A percentile compares a stretch with the other conserved stretches of the same genome.
Conservation (phyloP, 2,329 filamentous ascomycete species). For the Acrodontium crateriforme region DNA sequence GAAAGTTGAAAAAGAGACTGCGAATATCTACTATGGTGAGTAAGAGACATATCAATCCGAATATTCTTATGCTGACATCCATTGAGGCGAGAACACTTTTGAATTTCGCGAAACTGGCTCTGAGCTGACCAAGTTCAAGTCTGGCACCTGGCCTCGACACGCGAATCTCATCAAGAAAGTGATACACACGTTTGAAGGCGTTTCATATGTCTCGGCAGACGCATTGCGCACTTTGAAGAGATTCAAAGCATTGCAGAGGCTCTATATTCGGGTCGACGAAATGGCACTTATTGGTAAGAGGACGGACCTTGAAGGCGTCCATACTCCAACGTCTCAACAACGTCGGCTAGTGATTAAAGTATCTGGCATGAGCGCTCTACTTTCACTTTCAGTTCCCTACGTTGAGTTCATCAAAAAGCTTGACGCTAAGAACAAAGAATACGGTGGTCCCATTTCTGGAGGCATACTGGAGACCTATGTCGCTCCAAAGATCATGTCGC, state of each 20-base stretch:
- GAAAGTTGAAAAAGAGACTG: conserved; percentile 10
- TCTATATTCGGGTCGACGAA: conserved; percentile 17
- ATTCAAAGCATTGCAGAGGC: conserved; percentile 10
- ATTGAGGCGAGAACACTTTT: background rate
- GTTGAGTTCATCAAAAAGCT: conserved; percentile 12
- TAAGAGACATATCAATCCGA: too few relatives aligned
- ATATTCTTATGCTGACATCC: background rate
- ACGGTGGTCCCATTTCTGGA: conserved; percentile 14
- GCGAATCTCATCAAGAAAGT: conserved; percentile 5
- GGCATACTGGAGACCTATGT: conserved; percentile 17
- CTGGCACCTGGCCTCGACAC: conserved; percentile 2
- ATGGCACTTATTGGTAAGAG: too few relatives aligned
- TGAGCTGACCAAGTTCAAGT: too few relatives aligned
- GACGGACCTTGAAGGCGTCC: too few relatives aligned
- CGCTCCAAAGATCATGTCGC: conserved; percentile 12
- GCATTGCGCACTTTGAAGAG: too few relatives aligned
- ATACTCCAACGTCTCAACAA: conserved; percentile 9
- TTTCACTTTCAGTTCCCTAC: conserved; percentile 7
- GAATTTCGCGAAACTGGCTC: too few relatives aligned
- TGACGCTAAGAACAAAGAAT: conserved; percentile 1
- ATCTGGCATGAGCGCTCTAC: conserved; percentile 12
- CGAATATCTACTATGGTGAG: conserved; percentile 11
- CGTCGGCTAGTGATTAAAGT: too few relatives aligned
- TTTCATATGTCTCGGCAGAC: too few relatives aligned
- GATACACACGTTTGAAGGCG: conserved; percentile 1